Conservation (phyloP, 495 filamentous ascomycete species). For the Astrocystis sublimbata region DNA sequence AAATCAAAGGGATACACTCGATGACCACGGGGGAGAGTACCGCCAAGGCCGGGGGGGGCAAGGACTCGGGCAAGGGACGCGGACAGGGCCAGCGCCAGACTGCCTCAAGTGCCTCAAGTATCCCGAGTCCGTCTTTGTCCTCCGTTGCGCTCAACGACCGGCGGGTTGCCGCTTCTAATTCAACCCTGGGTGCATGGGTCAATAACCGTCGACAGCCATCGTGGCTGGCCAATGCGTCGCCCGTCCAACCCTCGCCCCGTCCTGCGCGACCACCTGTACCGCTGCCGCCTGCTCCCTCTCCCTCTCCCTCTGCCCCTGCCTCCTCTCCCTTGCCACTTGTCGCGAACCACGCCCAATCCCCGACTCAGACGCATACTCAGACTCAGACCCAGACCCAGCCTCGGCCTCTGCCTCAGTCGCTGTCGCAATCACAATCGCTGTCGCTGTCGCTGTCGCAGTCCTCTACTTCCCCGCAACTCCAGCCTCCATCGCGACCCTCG, state of each 20-base stretch:
- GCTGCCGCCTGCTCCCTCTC: constrained; percentile 6
- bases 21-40: constrained; percentile 11
- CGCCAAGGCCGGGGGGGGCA: constrained; percentile 3
- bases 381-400: constrained; percentile 9
- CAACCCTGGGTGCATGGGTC: constrained; percentile 66
- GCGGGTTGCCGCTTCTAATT: constrained; percentile 66
- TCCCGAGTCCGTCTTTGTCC: background rate
- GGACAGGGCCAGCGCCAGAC: background rate
- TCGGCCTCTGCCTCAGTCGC: background rate
- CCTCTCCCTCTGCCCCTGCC: constrained; percentile 12
- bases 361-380: constrained; percentile 18
- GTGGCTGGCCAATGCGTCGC: constrained; percentile 60
- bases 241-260: constrained; percentile 43
- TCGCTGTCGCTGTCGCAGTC: background rate
- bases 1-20: too few relatives aligned
- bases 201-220: constrained; percentile 64
- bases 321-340: constrained; percentile 1
- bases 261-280: constrained; percentile 27
- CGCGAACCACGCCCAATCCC: constrained; percentile 8
- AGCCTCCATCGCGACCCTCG: background rate
- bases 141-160: background rate
- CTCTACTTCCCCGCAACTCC: too few relatives aligned
- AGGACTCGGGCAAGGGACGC: background rate
- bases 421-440: background rate
- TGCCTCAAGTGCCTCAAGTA: too few relatives aligned